Evolutionary conservation across 371 early-diverging fungal genomes (phyloP), one percentile per base, ranked within the genome.

Genomic region (Mortierella sp.): DNA sequence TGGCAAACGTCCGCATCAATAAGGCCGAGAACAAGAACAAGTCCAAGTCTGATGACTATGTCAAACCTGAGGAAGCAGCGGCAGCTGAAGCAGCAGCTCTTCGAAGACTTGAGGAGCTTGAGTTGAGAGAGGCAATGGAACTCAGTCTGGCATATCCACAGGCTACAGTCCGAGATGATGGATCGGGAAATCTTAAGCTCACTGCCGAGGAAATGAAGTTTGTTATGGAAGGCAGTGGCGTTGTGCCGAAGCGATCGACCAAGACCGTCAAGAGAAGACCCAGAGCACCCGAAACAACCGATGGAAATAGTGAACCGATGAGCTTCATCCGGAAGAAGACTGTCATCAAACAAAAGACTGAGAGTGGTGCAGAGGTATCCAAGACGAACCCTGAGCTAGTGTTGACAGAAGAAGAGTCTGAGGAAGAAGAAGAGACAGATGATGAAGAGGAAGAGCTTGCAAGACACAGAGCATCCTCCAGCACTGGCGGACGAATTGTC

Each of bases 201-300:
- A 79, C 73, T 1, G 70, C 80, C 3, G 80, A 79, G 58, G 80
- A 79, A 25, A 28, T 79, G 52, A 73, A 70, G 5, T 79, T 79
- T 57, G 66, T 79, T 25, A 79, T 73, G 70, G 37, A 37, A 37
- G 5, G 9, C 3, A 70, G 80, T 0, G 80, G 73, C 60, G 68
- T 79, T 0, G 67, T 37, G 1, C 80, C 73, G 37, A 72, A 69
- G 60, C 53, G 80, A 29, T 79, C 80, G n/a, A 79, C 80, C 64
- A 72, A 72, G 60, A 30, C 70, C 21, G 25, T 53, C 50, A 72
- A 62, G 73, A 61, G 73, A 21, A 61, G 70, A 25, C 66, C 67
- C n/a, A 69, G 80, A 46, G 80, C 73, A 4, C 80, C 80, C 9
- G 77, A 76, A 58, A 65, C 77, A 12, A 64, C 63, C 3, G 77